Evolutionary conservation across 441 rosid species (phyloP).

Genomic region (Breynia disticha): DNA sequence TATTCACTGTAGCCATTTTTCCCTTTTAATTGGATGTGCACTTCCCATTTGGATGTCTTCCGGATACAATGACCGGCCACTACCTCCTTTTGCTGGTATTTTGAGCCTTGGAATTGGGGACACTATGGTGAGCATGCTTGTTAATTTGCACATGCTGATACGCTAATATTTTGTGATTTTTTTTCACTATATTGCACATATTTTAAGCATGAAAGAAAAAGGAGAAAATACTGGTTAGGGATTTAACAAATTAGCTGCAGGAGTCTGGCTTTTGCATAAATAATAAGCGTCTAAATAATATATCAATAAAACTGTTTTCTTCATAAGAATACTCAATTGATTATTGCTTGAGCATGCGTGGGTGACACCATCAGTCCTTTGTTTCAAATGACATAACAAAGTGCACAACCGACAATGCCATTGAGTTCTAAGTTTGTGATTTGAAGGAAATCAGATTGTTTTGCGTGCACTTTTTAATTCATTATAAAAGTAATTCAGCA

Average conservation of each 20-base stretch:
- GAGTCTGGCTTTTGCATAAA: not conserved
- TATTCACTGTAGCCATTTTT: constrained; percentile 62
- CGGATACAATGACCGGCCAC: constrained; percentile 90
- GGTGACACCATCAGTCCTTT: too few relatives aligned
- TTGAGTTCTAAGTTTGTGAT: not conserved
- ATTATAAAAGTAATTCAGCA: not conserved
- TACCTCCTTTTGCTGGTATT: constrained; percentile 93
- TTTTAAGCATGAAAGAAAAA: too few relatives aligned
- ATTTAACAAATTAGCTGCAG: not conserved
- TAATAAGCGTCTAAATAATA: not conserved
- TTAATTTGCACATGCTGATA: not conserved
- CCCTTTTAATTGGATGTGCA: constrained; percentile 89
- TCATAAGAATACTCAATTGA: not conserved
- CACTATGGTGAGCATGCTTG: constrained; percentile 64
- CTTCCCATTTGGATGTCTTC: constrained; percentile 98
- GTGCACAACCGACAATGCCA: too few relatives aligned
- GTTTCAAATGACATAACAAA: too few relatives aligned
- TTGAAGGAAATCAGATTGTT: not conserved
- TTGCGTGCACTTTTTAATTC: not conserved
- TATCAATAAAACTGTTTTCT: not conserved
- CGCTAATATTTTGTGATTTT: constrained; percentile 2
- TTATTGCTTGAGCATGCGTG: not conserved
- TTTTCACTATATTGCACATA: not conserved
- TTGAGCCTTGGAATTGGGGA: constrained; percentile 98
- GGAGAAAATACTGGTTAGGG: not conserved